Conservation (phyloP, 139 green algal genomes). For the Auxenochlorella protothecoides region DNA sequence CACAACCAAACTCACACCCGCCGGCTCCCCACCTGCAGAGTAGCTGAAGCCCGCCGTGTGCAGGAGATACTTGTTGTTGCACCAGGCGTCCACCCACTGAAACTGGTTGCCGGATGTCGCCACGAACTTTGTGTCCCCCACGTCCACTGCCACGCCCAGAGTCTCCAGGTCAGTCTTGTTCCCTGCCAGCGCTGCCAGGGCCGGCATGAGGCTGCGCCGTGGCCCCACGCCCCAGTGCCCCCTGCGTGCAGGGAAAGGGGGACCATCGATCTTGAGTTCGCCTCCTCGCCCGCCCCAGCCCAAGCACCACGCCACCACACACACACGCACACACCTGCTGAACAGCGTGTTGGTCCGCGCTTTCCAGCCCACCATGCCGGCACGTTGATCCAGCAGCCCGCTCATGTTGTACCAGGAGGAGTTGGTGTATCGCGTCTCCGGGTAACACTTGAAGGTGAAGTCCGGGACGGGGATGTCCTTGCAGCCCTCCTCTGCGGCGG, state of each 20-base stretch:
- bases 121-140: not conserved
- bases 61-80: conserved; percentile 20
- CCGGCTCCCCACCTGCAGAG: conserved; percentile 2
- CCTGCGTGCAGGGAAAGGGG: not conserved
- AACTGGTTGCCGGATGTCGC: conserved; percentile 12
- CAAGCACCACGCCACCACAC: too few species aligned
- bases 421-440: conserved; percentile 22
- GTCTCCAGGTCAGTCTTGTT: conserved; percentile 3
- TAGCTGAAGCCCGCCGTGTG: conserved; percentile 31
- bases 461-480: not conserved
- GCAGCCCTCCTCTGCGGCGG: too few species aligned
- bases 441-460: conserved; percentile 30
- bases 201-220: conserved; percentile 17
- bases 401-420: conserved; percentile 16
- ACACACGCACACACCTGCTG: not conserved
- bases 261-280: too few species aligned
- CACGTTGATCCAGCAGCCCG: conserved; percentile 10
- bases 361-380: conserved; percentile 19
- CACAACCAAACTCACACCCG: too few species aligned
- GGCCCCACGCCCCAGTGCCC: conserved; percentile 26
- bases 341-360: conserved; percentile 10
- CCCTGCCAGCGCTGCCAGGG: conserved; percentile 7
- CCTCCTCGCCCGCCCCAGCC: too few species aligned
- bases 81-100: conserved; percentile 22
- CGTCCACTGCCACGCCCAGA: not conserved